Evolutionary conservation across 768 basidiomycete species (phyloP).

Genomic region (Rhizopogon vinicolor): DNA sequence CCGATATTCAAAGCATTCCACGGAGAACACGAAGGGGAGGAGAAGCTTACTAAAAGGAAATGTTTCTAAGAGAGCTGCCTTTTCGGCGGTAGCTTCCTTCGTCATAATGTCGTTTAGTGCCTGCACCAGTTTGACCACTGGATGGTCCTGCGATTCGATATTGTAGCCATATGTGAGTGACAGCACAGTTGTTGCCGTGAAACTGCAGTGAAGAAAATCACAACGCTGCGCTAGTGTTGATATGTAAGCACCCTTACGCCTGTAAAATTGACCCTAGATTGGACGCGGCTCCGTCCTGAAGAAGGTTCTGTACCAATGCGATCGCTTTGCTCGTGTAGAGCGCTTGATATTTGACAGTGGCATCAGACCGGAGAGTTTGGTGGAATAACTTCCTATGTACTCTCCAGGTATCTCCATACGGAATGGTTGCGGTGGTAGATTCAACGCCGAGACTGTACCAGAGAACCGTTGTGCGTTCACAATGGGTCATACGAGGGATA

Average conservation of each 20-base stretch:
- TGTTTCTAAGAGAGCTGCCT: neutral
- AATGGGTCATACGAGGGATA: neutral
- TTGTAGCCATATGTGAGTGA: slow-evolving; percentile 4
- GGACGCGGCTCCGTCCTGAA: neutral
- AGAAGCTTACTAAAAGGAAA: neutral
- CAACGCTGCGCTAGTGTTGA: neutral
- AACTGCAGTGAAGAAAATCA: neutral
- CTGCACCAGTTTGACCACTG: neutral
- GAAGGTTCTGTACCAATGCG: neutral
- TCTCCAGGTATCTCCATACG: slow-evolving; percentile 12
- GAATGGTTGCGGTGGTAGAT: slow-evolving; percentile 10
- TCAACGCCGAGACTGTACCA: slow-evolving; percentile 5
- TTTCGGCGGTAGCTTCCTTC: neutral
- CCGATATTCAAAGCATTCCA: neutral
- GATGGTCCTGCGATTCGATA: slow-evolving; percentile 2
- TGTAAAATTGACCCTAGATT: neutral
- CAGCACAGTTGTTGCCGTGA: neutral
- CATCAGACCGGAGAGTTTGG: slow-evolving; percentile 6
- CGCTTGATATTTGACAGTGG: slow-evolving; percentile 1
- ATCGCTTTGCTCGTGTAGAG: slow-evolving; percentile 1
- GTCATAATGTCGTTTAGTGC: neutral
- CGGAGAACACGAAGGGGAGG: neutral
- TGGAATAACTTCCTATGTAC: slow-evolving; percentile 12
- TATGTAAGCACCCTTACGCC: neutral
- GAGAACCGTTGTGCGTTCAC: neutral